Conservation (phyloP, 345 rosid species). For the Brassica juncea region DNA sequence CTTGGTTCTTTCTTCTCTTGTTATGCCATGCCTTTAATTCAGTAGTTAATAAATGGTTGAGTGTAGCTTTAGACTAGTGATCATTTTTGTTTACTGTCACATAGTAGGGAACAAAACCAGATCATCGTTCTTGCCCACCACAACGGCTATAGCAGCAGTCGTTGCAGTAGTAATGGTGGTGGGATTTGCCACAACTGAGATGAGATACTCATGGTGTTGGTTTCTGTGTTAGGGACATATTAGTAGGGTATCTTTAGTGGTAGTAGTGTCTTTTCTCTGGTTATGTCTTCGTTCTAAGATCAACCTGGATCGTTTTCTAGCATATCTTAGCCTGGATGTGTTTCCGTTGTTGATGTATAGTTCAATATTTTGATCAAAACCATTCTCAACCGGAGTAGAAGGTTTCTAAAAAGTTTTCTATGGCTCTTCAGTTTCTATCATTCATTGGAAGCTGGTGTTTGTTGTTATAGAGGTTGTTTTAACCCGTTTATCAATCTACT, state of each 20-base stretch:
- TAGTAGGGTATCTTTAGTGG: slow-evolving; percentile 74
- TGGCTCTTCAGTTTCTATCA: neutral
- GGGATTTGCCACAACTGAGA: slow-evolving; percentile 68
- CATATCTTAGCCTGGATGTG: slow-evolving; percentile 1
- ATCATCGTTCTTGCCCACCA: slow-evolving; percentile 75
- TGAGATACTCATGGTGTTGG: slow-evolving; percentile 66
- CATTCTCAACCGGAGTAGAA: slow-evolving; percentile 6
- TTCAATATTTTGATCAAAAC: slow-evolving; percentile 18
- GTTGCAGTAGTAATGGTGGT: slow-evolving; percentile 73
- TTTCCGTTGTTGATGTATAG: neutral
- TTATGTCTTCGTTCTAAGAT: slow-evolving; percentile 23
- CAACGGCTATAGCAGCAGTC: slow-evolving; percentile 75
- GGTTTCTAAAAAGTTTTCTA: slow-evolving; percentile 1
- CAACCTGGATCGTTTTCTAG: slow-evolving; percentile 18
- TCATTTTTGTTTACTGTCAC: slow-evolving; percentile 59
- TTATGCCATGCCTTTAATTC: slow-evolving; percentile 25
- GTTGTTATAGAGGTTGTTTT: neutral
- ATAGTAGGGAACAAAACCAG: slow-evolving; percentile 85
- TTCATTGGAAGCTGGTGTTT: slow-evolving; percentile 1
- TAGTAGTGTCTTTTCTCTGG: slow-evolving; percentile 72
- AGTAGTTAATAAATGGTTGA: slow-evolving; percentile 35
- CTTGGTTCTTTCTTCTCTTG: slow-evolving; percentile 10
- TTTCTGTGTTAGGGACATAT: slow-evolving; percentile 68
- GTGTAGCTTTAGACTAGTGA: slow-evolving; percentile 42
- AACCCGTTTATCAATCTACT: slow-evolving; percentile 1